A percentile compares a stretch with the other conserved stretches of the same genome.
These are phyloP conservation scores for Aspergillus novoparasiticus DNA, from an alignment of 2,329 filamentous ascomycete species.

Conservation along the genomic window DNA sequence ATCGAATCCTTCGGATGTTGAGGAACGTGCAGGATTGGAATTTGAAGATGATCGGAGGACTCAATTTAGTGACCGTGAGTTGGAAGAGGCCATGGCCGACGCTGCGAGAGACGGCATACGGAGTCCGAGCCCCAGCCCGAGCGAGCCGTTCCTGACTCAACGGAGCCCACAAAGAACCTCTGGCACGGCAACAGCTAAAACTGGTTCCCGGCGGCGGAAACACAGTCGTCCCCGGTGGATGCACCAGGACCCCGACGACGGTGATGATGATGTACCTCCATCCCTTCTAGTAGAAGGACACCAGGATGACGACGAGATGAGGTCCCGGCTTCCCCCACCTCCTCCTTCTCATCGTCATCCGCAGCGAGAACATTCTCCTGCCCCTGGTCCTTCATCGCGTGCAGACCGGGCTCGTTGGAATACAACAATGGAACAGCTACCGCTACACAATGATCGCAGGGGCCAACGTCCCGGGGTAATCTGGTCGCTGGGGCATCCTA, in stretches of 20 bases:
- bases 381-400: slow-evolving; percentile 46
- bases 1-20: slow-evolving; percentile 49
- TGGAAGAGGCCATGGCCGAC: slow-evolving; percentile 59
- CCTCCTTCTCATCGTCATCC: slow-evolving; percentile 30
- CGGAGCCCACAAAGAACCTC: slow-evolving; percentile 28
- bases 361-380: slow-evolving; percentile 22
- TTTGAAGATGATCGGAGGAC: slow-evolving; percentile 53
- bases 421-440: slow-evolving; percentile 49
- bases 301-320: slow-evolving; percentile 40
- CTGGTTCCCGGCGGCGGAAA: slow-evolving; percentile 29
- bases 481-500: slow-evolving; percentile 34
- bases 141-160: slow-evolving; percentile 41
- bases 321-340: slow-evolving; percentile 43
- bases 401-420: slow-evolving; percentile 55
- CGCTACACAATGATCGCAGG: slow-evolving; percentile 24
- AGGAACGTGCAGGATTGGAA: slow-evolving; percentile 51
- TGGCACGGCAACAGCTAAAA: slow-evolving; percentile 17
- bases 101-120: slow-evolving; percentile 51
- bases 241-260: slow-evolving; percentile 49
- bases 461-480: slow-evolving; percentile 23
- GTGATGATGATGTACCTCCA: slow-evolving; percentile 65
- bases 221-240: slow-evolving; percentile 36
- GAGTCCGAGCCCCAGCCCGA: slow-evolving; percentile 44
- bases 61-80: slow-evolving; percentile 58
- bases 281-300: slow-evolving; percentile 63